phyloP scores from a whole-genome alignment of 192 early-diverging fungal species.

The Spinellus fusiger region DNA sequence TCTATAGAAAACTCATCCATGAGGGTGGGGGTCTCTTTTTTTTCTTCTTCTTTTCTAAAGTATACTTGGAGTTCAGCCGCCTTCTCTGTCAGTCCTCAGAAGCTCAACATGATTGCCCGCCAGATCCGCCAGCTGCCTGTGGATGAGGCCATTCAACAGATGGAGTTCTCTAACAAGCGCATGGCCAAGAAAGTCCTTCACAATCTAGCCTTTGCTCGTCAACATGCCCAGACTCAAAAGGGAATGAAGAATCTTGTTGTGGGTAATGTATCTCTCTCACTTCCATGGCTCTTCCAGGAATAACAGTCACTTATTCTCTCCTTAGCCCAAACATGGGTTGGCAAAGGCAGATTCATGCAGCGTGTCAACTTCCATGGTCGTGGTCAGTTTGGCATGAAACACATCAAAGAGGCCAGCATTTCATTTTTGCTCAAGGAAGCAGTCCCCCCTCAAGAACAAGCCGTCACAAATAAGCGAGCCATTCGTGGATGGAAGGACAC shows the following conservation, averaged over 20 bases:
- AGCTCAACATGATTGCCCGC: conserved; percentile 64
- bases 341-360: conserved; percentile 74
- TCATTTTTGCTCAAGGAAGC: conserved; percentile 75
- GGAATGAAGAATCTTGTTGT: conserved; percentile 58
- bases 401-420: conserved; percentile 72
- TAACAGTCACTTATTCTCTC: background rate
- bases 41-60: conserved; percentile 20
- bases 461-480: conserved; percentile 39
- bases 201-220: conserved; percentile 62
- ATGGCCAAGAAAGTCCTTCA: conserved; percentile 56
- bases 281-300: background rate
- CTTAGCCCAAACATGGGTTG: conserved; percentile 74
- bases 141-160: conserved; percentile 70
- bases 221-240: conserved; percentile 59
- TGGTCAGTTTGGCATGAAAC: conserved; percentile 73
- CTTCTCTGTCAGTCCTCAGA: conserved; percentile 66
- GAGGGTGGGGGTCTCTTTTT: no score
- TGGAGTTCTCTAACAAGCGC: conserved; percentile 70
- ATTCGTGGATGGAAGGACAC: conserved; percentile 60
- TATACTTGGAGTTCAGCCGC: conserved; percentile 55
- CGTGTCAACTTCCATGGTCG: conserved; percentile 73
- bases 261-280: conserved; percentile 10
- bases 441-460: conserved; percentile 23
- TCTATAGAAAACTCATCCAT: no score
- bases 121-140: conserved; percentile 61